A percentile compares a stretch with the other conserved stretches of the same genome.
Evolutionary conservation across 192 early-diverging fungal species (phyloP).

Genomic region (Coemansia sp.): DNA sequence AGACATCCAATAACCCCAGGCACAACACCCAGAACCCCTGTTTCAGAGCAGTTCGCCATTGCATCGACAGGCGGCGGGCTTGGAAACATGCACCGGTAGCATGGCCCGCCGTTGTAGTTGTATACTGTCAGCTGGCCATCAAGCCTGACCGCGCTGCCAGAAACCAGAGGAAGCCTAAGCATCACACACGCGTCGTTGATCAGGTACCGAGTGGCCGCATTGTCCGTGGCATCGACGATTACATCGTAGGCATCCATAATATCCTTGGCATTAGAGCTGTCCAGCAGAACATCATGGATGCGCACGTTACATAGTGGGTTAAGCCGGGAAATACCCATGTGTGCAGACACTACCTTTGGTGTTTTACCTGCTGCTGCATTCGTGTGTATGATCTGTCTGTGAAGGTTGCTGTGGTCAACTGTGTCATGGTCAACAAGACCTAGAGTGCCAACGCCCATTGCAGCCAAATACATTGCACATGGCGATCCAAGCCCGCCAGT

Average conservation of each 20-base stretch:
- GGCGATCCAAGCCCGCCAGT: slow-evolving; percentile 95
- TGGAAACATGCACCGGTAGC: slow-evolving; percentile 96
- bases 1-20: slow-evolving; percentile 91
- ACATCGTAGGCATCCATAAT: slow-evolving; percentile 78
- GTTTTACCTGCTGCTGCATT: slow-evolving; percentile 60
- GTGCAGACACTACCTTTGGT: slow-evolving; percentile 80
- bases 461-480: slow-evolving; percentile 83
- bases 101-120: slow-evolving; percentile 87
- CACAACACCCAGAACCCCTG: slow-evolving; percentile 92
- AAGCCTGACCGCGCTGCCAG: slow-evolving; percentile 84
- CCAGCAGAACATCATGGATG: slow-evolving; percentile 71
- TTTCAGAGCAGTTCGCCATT: slow-evolving; percentile 88
- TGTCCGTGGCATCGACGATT: slow-evolving; percentile 91
- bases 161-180: slow-evolving; percentile 77
- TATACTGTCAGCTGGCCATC: slow-evolving; percentile 98
- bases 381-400: slow-evolving; percentile 93
- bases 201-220: slow-evolving; percentile 93
- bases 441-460: slow-evolving; percentile 82
- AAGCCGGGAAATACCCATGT: slow-evolving; percentile 57
- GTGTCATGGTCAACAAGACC: slow-evolving; percentile 93
- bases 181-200: slow-evolving; percentile 94
- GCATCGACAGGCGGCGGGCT: slow-evolving; percentile 87
- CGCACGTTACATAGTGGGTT: slow-evolving; percentile 66
- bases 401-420: slow-evolving; percentile 89
- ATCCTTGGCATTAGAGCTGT: slow-evolving; percentile 78